Evolutionary conservation across 2,329 filamentous ascomycete genomes (phyloP).

Genomic region (Ceratocystis papillata): DNA sequence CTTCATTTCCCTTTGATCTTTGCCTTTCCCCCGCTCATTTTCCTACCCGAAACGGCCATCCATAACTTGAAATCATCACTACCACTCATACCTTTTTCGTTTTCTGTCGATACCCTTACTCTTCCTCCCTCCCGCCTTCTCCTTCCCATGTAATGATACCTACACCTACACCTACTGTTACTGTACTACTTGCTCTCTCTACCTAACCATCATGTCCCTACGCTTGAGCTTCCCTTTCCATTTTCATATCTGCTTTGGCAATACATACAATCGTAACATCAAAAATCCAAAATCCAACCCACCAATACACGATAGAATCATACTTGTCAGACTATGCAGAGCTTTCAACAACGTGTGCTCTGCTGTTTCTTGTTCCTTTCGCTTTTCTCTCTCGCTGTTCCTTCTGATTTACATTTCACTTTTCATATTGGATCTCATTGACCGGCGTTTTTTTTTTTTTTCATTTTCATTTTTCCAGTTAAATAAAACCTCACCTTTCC

Average conservation of each 20-base stretch:
- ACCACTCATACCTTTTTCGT: no score
- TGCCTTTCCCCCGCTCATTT: background rate
- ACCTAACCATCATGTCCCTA: background rate
- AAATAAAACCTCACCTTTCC: no score
- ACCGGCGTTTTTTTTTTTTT: background rate
- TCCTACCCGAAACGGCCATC: background rate
- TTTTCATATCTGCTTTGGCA: constrained; percentile 4
- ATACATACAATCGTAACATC: background rate
- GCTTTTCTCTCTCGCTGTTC: no score
- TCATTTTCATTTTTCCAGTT: no score
- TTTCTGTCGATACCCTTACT: constrained; percentile 15
- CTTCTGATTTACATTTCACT: background rate
- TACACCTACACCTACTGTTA: background rate
- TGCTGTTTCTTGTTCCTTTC: background rate
- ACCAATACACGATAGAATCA: constrained; percentile 11
- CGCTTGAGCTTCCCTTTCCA: background rate
- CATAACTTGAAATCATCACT: no score
- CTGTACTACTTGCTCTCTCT: background rate
- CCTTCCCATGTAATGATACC: constrained; percentile 14
- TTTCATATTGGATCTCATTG: background rate
- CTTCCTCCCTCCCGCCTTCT: background rate
- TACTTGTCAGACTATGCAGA: background rate
- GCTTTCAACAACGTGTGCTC: background rate
- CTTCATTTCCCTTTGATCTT: background rate
- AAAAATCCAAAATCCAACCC: background rate